A percentile compares a stretch with the other conserved stretches of the same genome.
phyloP scores from a whole-genome alignment of 2,329 filamentous ascomycete species.

The Rhynchosporium agropyri region DNA sequence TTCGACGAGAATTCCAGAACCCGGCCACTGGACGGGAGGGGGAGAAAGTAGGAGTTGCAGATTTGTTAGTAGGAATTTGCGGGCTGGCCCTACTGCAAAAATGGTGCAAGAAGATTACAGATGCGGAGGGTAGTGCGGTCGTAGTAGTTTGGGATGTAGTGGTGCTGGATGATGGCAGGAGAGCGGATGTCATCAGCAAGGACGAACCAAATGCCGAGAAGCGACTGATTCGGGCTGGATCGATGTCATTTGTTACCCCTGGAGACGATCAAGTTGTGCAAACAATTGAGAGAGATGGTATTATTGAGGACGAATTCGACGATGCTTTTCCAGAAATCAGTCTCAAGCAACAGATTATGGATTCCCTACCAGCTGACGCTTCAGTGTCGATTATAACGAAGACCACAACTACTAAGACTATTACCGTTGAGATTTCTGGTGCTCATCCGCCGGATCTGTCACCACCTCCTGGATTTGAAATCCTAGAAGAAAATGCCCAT shows the following conservation, averaged over 20 bases:
- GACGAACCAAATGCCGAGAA: constrained; percentile 17
- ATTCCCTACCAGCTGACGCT: constrained; percentile 57
- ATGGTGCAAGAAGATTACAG: constrained; percentile 54
- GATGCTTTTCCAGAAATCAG: constrained; percentile 49
- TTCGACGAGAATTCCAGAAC: constrained; percentile 66
- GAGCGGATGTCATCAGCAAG: constrained; percentile 55
- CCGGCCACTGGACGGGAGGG: constrained; percentile 61
- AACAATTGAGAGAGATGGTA: constrained; percentile 42
- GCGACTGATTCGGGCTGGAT: constrained; percentile 44
- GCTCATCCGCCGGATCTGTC: constrained; percentile 53
- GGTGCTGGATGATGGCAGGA: constrained; percentile 59
- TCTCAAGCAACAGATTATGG: constrained; percentile 57
- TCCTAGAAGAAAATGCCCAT: constrained; percentile 53
- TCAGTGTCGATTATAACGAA: constrained; percentile 63
- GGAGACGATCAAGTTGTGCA: constrained; percentile 41
- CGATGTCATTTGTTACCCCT: constrained; percentile 40
- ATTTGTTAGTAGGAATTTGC: constrained; percentile 62
- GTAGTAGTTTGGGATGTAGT: constrained; percentile 69
- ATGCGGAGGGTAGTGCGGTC: constrained; percentile 56
- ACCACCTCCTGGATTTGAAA: constrained; percentile 60
- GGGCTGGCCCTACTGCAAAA: constrained; percentile 64
- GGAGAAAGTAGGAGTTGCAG: constrained; percentile 61
- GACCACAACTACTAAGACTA: constrained; percentile 62
- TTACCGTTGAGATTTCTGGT: constrained; percentile 65
- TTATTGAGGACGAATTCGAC: constrained; percentile 45